phyloP scores from a whole-genome alignment of 75 land plant genomes.

The Selaginella tamariscina region DNA sequence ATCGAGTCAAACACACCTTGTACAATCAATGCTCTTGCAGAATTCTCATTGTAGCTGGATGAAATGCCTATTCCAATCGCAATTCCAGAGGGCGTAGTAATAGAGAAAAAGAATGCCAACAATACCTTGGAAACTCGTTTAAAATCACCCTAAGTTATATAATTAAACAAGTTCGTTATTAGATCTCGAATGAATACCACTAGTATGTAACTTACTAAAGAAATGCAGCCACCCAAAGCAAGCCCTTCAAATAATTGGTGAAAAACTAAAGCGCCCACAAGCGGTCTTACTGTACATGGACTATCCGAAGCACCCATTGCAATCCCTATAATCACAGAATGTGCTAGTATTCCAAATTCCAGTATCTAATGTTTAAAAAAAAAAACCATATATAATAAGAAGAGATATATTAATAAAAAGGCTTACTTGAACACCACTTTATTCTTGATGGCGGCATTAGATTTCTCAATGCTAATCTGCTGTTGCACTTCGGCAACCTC shows the following conservation, averaged over 20 bases:
- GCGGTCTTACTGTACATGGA: slow-evolving; percentile 25
- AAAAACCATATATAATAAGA: not conserved
- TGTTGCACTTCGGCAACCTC: not conserved
- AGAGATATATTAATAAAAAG: not conserved
- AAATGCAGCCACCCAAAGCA: slow-evolving; percentile 31
- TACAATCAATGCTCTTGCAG: slow-evolving; percentile 21
- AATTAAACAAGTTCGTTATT: too few species aligned
- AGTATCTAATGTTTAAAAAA: slow-evolving; percentile 21
- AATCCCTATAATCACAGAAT: slow-evolving; percentile 33
- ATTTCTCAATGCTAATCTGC: not conserved
- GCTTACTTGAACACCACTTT: not conserved
- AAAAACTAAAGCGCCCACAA: slow-evolving; percentile 29
- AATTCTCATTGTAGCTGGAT: slow-evolving; percentile 23
- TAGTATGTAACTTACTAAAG: slow-evolving; percentile 8
- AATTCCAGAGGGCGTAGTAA: slow-evolving; percentile 29
- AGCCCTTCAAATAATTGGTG: slow-evolving; percentile 42
- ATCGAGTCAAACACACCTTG: slow-evolving; percentile 23
- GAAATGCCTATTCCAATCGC: slow-evolving; percentile 24
- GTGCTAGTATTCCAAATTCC: slow-evolving; percentile 35
- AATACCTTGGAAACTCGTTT: not conserved
- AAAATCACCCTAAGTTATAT: slow-evolving; percentile 21
- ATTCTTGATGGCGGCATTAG: not conserved
- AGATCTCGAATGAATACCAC: not conserved
- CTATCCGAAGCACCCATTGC: slow-evolving; percentile 33
- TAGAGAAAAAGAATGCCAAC: slow-evolving; percentile 30